Conservation (phyloP, 257 asterid species). For the Perilla frutescens region DNA sequence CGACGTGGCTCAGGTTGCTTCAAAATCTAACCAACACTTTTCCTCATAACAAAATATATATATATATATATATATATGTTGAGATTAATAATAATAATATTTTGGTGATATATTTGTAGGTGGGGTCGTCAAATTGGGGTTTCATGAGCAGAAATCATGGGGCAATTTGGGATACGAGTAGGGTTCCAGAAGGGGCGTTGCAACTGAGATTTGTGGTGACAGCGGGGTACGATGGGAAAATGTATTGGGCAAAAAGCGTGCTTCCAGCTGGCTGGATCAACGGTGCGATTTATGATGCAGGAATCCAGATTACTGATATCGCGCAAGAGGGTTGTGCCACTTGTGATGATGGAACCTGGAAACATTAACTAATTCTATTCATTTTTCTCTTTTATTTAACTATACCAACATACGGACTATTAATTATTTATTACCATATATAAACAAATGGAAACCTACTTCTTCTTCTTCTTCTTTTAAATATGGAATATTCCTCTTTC, state of each 20-base stretch:
- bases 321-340: conserved; percentile 75
- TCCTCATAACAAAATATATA: too few species aligned
- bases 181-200: conserved; percentile 71
- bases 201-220: conserved; percentile 77
- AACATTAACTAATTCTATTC: not conserved
- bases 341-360: conserved; percentile 64
- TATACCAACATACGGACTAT: not conserved
- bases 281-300: conserved; percentile 61
- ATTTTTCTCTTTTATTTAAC: not conserved
- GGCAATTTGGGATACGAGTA: conserved; percentile 84
- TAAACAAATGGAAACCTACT: not conserved
- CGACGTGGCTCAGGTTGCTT: conserved; percentile 67
- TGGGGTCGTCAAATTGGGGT: conserved; percentile 61
- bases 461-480: too few species aligned
- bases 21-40: not conserved
- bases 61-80: too few species aligned
- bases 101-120: too few species aligned
- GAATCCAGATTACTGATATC: conserved; percentile 70
- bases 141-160: conserved; percentile 68
- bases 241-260: conserved; percentile 71
- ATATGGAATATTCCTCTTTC: not conserved
- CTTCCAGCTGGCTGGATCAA: conserved; percentile 67
- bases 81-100: too few species aligned
- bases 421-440: not conserved
- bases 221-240: conserved; percentile 76